Evolutionary conservation across 805 yeast genomes (phyloP).

Genomic region (Metschnikowia colocasiae): DNA sequence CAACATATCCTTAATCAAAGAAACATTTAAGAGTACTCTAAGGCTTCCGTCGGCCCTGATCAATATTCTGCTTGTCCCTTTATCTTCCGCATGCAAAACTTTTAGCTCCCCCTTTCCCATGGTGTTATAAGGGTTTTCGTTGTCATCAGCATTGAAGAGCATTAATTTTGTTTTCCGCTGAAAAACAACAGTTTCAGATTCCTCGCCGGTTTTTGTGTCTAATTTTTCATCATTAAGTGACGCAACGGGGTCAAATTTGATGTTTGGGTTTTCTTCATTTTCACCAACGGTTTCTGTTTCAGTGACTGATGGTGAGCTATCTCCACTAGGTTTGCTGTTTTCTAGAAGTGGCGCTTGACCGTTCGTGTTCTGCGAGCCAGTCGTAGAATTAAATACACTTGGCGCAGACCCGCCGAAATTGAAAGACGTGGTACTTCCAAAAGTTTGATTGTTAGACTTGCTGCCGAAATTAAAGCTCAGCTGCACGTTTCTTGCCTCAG

Average conservation of each 20-base stretch:
- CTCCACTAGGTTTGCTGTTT: not conserved
- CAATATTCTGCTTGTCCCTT: constrained; percentile 64
- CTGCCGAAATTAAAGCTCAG: not conserved
- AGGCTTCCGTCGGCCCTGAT: constrained; percentile 88
- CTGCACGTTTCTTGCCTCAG: not conserved
- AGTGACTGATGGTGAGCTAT: not conserved
- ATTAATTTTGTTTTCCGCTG: constrained; percentile 70
- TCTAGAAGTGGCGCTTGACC: not conserved
- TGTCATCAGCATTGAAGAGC: constrained; percentile 51
- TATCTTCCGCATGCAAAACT: constrained; percentile 57
- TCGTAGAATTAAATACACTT: constrained; percentile 1
- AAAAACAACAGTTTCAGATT: constrained; percentile 62
- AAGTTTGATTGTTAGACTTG: not conserved
- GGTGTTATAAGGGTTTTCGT: constrained; percentile 48
- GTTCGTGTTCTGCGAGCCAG: constrained; percentile 1
- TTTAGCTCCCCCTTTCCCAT: constrained; percentile 84
- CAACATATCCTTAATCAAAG: constrained; percentile 52
- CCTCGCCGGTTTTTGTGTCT: constrained; percentile 66
- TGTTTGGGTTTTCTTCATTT: constrained; percentile 41
- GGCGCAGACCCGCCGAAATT: not conserved
- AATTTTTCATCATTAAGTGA: constrained; percentile 43
- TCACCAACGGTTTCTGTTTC: constrained; percentile 10
- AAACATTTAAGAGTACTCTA: constrained; percentile 68
- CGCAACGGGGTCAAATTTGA: constrained; percentile 38
- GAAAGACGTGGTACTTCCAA: not conserved